Percentiles rank a stretch among this genome's conserved stretches.
phyloP scores from a whole-genome alignment of 208 protist species.

The Leishmania lainsoni region DNA sequence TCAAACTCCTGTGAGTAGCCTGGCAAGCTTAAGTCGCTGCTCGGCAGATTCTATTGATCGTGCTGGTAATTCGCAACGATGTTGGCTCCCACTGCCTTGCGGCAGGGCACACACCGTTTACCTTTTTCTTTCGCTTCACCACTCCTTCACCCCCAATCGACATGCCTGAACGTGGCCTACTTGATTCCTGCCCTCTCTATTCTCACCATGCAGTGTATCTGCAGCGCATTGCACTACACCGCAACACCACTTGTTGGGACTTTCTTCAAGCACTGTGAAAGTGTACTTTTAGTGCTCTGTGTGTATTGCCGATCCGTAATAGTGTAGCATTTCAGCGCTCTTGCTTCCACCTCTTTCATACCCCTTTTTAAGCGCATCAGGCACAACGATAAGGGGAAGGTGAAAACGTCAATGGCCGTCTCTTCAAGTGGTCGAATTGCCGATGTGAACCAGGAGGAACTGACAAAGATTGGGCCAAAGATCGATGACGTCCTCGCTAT shows the following conservation, averaged over 20 bases:
- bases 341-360: neutral
- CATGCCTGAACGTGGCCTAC: neutral
- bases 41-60: neutral
- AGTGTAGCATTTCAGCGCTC: conserved; percentile 3
- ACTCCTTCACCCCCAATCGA: neutral
- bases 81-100: neutral
- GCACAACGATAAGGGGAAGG: neutral
- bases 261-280: neutral
- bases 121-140: neutral
- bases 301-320: neutral
- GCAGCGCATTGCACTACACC: neutral
- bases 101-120: neutral
- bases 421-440: conserved; percentile 21
- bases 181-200: neutral
- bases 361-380: neutral
- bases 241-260: conserved; percentile 8
- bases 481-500: conserved; percentile 70
- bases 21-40: neutral
- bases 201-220: neutral
- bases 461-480: conserved; percentile 55
- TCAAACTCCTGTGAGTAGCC: neutral
- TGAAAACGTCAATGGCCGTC: conserved; percentile 11
- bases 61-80: neutral
- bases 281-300: neutral
- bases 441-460: conserved; percentile 45